Evolutionary conservation across 2,329 filamentous ascomycete species (phyloP).

Genomic region (Teratosphaeria pseudoeucalypti): DNA sequence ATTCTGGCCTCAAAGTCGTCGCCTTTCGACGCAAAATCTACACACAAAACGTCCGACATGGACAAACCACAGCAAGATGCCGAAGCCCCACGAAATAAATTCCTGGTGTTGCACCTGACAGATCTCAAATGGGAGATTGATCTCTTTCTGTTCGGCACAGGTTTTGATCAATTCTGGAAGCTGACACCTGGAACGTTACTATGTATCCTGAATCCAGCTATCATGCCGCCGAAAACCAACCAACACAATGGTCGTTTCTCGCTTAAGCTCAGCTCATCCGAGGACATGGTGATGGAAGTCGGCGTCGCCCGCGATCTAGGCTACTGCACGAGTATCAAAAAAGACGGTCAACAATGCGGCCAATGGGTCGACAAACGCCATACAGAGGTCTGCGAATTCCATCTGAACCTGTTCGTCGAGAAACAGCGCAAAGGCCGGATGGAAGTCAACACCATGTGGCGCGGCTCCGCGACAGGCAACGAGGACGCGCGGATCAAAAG

Average conservation of each 20-base stretch:
- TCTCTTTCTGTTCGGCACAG: conserved; percentile 81
- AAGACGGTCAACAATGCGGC: conserved; percentile 70
- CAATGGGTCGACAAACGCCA: conserved; percentile 81
- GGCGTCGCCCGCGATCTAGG: conserved; percentile 76
- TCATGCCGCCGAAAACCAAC: conserved; percentile 75
- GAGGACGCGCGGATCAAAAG: neutral
- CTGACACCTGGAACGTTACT: conserved; percentile 83
- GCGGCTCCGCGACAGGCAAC: conserved; percentile 4
- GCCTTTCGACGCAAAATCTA: conserved; percentile 52
- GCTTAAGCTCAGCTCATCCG: conserved; percentile 72
- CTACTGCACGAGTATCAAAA: conserved; percentile 75
- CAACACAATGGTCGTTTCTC: conserved; percentile 75
- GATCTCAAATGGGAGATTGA: conserved; percentile 88
- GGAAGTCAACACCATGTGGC: conserved; percentile 63
- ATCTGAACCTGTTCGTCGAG: conserved; percentile 70
- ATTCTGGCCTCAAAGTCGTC: conserved; percentile 83
- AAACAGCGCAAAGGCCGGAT: conserved; percentile 59
- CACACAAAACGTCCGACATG: conserved; percentile 31
- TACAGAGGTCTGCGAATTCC: conserved; percentile 86
- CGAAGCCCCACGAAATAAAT: conserved; percentile 56
- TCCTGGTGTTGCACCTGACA: conserved; percentile 81
- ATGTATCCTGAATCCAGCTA: conserved; percentile 80
- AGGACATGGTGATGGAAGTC: conserved; percentile 82
- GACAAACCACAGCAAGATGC: conserved; percentile 27
- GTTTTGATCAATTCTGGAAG: conserved; percentile 90